Base-by-base conservation (phyloP, 305 asterid species). In the Euphrasia arctica region DNA sequence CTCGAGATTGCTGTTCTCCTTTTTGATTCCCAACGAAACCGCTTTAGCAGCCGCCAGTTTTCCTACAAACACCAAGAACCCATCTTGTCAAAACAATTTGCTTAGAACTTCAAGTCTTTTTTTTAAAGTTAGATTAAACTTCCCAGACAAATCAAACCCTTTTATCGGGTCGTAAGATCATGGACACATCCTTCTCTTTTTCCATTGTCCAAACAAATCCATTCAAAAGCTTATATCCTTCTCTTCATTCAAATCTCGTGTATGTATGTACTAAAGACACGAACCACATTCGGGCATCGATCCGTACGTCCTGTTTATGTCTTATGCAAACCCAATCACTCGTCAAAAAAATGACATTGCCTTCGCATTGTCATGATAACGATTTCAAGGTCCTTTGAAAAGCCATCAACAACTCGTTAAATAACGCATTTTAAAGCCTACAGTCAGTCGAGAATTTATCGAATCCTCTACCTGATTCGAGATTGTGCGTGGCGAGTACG, bases 401-500 rank as follows among this genome's bases (percentile, higher is more conserved):
- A 62, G n/a, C 43, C 27, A 43, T 62, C 22, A 62, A 62, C 66
- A 62, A 62, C 55, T 11, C 2, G 39, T 62, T 54, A 62, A 29
- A 15, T 32, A 10, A 9, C 47, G 42, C 8, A 36, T 36, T 36
- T 36, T 18, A 18, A 18, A 18, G 22, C 22, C 22, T 18, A 18
- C 22, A 18, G 22, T 18, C 22, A 18, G 22, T 18, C 22, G 22
- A 50, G 5, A 31, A 4, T 1, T 6, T 56, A 10, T 18, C 7
- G 13, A 28, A 5, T 54, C 7, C 1, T 34, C 54, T 77, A 87
- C 94, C 96, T 71, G 96, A 88, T 61, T 86, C 85, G n/a, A 82
- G 52, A 49, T 88, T 88, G 61, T 88, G 96, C 58, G 95, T 88
- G 1, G 96, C 96, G 39, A 88, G 83, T 61, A 88, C 86, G 39